Conservation (phyloP, 2,329 filamentous ascomycete genomes). For the Dactylellina sp. region DNA sequence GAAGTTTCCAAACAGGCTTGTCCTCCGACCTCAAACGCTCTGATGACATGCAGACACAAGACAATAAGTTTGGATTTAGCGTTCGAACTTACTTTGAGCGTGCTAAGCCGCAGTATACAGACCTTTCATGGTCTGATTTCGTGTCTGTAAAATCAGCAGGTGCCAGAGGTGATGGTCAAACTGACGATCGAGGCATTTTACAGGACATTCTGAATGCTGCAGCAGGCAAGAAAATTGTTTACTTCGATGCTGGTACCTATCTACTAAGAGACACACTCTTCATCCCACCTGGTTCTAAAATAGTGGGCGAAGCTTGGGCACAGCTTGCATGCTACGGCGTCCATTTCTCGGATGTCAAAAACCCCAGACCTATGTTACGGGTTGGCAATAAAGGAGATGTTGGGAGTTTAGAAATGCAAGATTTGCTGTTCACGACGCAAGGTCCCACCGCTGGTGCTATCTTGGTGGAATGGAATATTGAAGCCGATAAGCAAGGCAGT, state of each 20-base stretch:
- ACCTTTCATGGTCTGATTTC: conserved; percentile 63
- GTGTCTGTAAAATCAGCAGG: conserved; percentile 64
- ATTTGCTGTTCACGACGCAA: conserved; percentile 76
- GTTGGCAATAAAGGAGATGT: conserved; percentile 73
- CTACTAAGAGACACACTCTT: conserved; percentile 67
- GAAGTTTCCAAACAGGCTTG: not conserved
- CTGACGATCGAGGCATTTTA: conserved; percentile 20
- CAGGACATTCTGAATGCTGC: conserved; percentile 68
- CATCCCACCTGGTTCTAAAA: conserved; percentile 65
- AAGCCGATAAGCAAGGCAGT: conserved; percentile 64
- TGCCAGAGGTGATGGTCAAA: conserved; percentile 33
- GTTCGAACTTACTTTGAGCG: conserved; percentile 66
- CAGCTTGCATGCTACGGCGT: conserved; percentile 65
- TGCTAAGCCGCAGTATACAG: conserved; percentile 70
- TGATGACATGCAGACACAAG: not conserved
- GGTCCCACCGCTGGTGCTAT: conserved; percentile 75
- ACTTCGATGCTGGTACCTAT: conserved; percentile 71
- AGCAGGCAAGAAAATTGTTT: conserved; percentile 67
- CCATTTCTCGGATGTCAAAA: conserved; percentile 69
- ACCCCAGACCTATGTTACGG: conserved; percentile 73
- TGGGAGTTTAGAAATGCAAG: conserved; percentile 77
- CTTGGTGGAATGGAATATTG: conserved; percentile 79
- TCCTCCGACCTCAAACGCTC: not conserved
- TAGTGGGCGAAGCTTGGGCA: conserved; percentile 64
- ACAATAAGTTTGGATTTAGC: not conserved